Conservation (phyloP, 352 stramenopile species). For the Elongisporangium anandrum region DNA sequence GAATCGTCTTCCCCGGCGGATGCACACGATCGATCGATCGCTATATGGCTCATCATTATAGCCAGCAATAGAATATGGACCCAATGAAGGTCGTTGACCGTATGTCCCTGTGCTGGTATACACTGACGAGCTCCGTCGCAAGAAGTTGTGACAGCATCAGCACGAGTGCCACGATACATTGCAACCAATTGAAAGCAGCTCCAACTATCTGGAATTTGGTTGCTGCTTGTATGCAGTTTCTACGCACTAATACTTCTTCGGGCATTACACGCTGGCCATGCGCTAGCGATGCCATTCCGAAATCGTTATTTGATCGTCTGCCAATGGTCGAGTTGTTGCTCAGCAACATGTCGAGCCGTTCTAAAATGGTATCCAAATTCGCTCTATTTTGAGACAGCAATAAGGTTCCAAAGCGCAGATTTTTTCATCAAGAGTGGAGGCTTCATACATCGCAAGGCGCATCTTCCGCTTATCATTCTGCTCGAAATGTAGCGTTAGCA, state of each 20-base stretch:
- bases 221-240: neutral
- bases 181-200: slow-evolving; percentile 23
- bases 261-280: too few relatives aligned
- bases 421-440: too few relatives aligned
- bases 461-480: too few relatives aligned
- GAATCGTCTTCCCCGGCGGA: slow-evolving; percentile 15
- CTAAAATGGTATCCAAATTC: too few relatives aligned
- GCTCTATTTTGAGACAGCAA: too few relatives aligned
- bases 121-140: slow-evolving; percentile 9
- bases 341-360: too few relatives aligned
- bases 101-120: neutral
- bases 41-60: slow-evolving; percentile 41
- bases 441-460: too few relatives aligned
- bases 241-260: neutral
- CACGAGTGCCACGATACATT: slow-evolving; percentile 19
- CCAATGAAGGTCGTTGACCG: slow-evolving; percentile 6
- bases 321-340: neutral
- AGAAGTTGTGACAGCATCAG: slow-evolving; percentile 29
- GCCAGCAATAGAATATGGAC: slow-evolving; percentile 16
- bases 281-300: too few relatives aligned
- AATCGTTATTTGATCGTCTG: neutral
- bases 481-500: too few relatives aligned
- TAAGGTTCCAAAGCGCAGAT: too few relatives aligned
- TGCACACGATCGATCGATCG: slow-evolving; percentile 35
- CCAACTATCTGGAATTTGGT: slow-evolving; percentile 8